phyloP scores from a whole-genome alignment of 768 basidiomycete genomes.

The Auricularia sp. region DNA sequence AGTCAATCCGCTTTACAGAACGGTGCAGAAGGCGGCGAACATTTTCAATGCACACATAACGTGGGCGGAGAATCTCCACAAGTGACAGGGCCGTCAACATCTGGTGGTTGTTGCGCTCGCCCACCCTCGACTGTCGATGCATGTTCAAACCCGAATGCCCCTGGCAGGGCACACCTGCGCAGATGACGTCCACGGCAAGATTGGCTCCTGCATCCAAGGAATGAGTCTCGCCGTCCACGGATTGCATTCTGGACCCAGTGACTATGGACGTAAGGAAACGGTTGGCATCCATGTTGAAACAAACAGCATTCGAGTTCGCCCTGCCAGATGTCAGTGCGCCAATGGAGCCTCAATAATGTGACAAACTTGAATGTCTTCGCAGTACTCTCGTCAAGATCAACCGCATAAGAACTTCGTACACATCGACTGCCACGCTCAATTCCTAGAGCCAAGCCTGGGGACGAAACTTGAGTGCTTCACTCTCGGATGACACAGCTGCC shows the following conservation, averaged over 20 bases:
- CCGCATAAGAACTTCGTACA: neutral
- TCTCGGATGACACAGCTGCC: neutral
- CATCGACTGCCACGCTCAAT: neutral
- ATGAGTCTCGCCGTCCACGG: neutral
- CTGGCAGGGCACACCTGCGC: neutral
- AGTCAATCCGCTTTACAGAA: neutral
- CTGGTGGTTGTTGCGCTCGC: neutral
- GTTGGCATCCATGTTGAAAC: neutral
- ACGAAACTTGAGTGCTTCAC: neutral
- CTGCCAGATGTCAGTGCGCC: neutral
- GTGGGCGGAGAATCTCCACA: constrained; percentile 36
- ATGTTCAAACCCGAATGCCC: neutral
- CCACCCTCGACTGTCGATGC: neutral
- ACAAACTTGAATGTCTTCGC: neutral
- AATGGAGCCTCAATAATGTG: neutral
- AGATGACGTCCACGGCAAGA: neutral
- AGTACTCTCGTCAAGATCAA: neutral
- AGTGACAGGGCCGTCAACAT: constrained; percentile 48
- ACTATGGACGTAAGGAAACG: neutral
- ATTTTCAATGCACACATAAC: constrained; percentile 40
- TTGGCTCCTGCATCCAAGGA: neutral
- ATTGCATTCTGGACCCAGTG: neutral
- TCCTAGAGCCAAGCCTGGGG: neutral
- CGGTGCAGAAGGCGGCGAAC: constrained; percentile 24
- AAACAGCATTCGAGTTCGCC: neutral